These are phyloP conservation scores for Coemansia sp. DNA, from an alignment of 192 early-diverging fungal species.

Conservation along the genomic window DNA sequence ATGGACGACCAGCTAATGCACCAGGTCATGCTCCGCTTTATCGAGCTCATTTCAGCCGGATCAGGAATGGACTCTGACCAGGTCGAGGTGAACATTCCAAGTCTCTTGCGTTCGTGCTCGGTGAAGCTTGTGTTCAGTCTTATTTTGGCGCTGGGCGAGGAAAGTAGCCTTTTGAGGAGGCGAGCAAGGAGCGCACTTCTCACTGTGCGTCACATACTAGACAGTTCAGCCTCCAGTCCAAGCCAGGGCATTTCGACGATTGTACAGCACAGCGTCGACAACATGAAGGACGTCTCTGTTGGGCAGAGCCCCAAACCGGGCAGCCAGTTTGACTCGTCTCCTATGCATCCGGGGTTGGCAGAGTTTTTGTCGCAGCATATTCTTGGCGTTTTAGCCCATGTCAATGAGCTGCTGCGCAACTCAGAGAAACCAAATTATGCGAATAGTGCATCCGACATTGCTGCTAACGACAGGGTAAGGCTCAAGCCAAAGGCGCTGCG, in stretches of 20 bases:
- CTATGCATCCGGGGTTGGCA: constrained; percentile 15
- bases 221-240: constrained; percentile 2
- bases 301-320: constrained; percentile 23
- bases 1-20: constrained; percentile 57
- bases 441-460: neutral
- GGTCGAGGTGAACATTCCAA: constrained; percentile 52
- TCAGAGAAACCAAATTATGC: neutral
- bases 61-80: constrained; percentile 25
- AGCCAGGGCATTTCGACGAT: constrained; percentile 37
- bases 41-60: constrained; percentile 41
- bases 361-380: constrained; percentile 47
- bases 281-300: constrained; percentile 17
- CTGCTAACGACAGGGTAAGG: constrained; percentile 8
- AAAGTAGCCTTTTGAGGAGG: constrained; percentile 29
- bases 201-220: constrained; percentile 42
- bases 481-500: constrained; percentile 26
- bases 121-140: constrained; percentile 53
- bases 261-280: constrained; percentile 37
- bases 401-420: constrained; percentile 51
- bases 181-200: constrained; percentile 47
- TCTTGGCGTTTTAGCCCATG: constrained; percentile 49
- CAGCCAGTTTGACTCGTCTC: neutral
- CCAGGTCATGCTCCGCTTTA: constrained; percentile 43
- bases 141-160: constrained; percentile 44
- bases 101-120: constrained; percentile 45